phyloP scores from a whole-genome alignment of 2,329 filamentous ascomycete genomes.

The Endothia cerciana region DNA sequence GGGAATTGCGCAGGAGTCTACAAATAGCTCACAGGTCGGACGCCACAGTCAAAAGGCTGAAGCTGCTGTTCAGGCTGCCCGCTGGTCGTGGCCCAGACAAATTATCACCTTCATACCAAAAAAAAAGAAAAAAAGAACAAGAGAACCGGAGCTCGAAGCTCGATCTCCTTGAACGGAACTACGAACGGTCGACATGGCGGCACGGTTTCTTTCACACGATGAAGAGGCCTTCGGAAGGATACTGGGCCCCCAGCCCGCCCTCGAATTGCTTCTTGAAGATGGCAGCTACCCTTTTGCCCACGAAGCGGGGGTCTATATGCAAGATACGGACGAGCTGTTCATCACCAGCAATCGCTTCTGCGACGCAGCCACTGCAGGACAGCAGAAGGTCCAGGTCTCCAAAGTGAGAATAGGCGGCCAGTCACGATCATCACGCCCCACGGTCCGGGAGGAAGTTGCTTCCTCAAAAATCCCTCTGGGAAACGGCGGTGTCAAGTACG shows the following conservation, averaged over 20 bases:
- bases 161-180: background rate
- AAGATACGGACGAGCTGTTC: conserved; percentile 27
- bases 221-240: conserved; percentile 31
- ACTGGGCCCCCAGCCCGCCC: conserved; percentile 40
- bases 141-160: background rate
- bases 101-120: background rate
- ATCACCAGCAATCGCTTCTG: conserved; percentile 41
- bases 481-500: conserved; percentile 55
- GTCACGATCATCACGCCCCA: conserved; percentile 7
- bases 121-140: background rate
- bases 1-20: too few relatives aligned
- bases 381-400: conserved; percentile 38
- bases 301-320: conserved; percentile 42
- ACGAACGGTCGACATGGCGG: background rate
- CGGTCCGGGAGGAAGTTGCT: conserved; percentile 38
- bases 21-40: background rate
- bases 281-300: conserved; percentile 51
- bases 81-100: background rate
- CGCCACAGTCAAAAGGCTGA: background rate
- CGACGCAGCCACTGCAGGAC: conserved; percentile 28
- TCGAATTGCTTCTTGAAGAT: conserved; percentile 45
- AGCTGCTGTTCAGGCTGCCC: background rate
- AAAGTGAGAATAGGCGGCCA: conserved; percentile 33
- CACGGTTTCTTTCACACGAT: background rate
- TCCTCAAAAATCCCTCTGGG: conserved; percentile 44